Conservation (phyloP, 2,329 filamentous ascomycete genomes). For the Colletotrichum sp. region DNA sequence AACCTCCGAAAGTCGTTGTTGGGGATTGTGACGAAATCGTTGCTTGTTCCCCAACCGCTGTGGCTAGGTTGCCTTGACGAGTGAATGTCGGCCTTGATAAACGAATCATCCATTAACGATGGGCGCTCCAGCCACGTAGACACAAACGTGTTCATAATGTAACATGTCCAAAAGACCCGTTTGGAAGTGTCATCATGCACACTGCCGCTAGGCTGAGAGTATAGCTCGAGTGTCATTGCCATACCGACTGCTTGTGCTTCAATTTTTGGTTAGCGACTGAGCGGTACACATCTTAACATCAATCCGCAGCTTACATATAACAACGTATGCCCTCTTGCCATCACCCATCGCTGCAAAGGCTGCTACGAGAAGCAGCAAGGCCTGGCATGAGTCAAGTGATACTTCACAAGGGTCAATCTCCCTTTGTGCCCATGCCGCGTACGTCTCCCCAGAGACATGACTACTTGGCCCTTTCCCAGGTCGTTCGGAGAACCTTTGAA, state of each 20-base stretch:
- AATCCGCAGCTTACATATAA: neutral
- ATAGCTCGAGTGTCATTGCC: neutral
- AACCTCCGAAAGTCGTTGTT: neutral
- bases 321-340: neutral
- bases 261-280: neutral
- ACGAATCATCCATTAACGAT: constrained; percentile 1
- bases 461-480: constrained; percentile 4
- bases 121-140: constrained; percentile 12
- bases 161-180: constrained; percentile 9
- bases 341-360: constrained; percentile 3
- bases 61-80: neutral
- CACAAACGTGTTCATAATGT: constrained; percentile 4
- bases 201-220: neutral
- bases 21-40: neutral
- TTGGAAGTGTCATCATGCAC: neutral
- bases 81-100: neutral
- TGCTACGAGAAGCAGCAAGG: neutral
- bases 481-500: neutral
- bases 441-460: constrained; percentile 7
- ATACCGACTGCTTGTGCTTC: constrained; percentile 4
- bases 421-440: neutral
- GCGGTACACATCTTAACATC: neutral
- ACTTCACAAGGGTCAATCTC: neutral
- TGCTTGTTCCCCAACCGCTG: neutral
- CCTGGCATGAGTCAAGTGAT: constrained; percentile 7